Evolutionary conservation across 192 early-diverging fungal genomes (phyloP).

Genomic region (Rhizophlyctis rosea): DNA sequence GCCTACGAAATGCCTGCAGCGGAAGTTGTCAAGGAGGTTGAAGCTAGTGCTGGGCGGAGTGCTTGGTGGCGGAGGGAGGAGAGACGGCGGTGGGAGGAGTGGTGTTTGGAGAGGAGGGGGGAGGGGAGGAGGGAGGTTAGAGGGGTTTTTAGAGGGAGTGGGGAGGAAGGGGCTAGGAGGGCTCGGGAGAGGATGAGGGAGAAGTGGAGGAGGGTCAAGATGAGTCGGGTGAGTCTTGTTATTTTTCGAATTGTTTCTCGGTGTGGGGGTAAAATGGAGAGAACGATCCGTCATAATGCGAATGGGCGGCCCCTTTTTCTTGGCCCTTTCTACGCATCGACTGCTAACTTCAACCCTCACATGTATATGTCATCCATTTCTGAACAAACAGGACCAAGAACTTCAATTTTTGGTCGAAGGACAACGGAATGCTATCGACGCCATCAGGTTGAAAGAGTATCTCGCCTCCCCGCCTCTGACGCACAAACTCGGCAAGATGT

Average conservation of each 20-base stretch:
- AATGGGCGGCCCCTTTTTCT: background rate
- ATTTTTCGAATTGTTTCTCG: background rate
- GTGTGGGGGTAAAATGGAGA: background rate
- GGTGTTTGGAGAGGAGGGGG: constrained; percentile 16
- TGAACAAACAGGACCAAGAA: constrained; percentile 36
- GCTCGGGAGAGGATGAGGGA: constrained; percentile 36
- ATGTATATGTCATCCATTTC: background rate
- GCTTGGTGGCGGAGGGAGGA: constrained; percentile 21
- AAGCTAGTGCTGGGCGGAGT: too few species aligned
- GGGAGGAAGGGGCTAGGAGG: constrained; percentile 21
- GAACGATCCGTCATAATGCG: background rate
- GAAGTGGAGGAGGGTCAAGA: constrained; percentile 29
- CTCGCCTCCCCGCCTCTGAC: constrained; percentile 18
- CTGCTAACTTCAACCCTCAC: background rate
- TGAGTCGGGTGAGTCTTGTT: constrained; percentile 30
- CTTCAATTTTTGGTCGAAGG: constrained; percentile 54
- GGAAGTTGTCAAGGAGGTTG: constrained; percentile 32
- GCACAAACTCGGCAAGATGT: constrained; percentile 17
- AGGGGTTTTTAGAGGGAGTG: constrained; percentile 22
- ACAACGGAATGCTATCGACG: constrained; percentile 51
- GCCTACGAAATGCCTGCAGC: constrained; percentile 39
- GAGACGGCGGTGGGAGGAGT: constrained; percentile 22
- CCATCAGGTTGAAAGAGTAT: constrained; percentile 54
- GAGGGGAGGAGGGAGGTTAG: constrained; percentile 27
- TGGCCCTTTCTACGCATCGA: too few species aligned